Evolutionary conservation across 306 rosid genomes (phyloP).

Genomic region (Ceratonia siliqua): DNA sequence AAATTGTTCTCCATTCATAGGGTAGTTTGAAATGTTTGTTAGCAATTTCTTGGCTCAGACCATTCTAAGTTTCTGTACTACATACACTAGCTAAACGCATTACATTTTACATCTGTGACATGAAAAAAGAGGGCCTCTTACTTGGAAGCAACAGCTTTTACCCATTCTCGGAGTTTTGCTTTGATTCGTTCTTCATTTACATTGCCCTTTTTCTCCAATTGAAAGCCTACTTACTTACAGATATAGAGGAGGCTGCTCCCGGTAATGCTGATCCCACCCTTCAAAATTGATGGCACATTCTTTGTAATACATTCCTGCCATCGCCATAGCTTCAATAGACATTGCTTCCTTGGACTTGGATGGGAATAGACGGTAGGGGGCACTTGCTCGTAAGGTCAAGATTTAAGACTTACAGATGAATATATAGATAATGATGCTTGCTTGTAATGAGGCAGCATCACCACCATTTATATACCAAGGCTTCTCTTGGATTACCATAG

Average conservation of each 20-base stretch:
- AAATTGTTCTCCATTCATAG: background rate
- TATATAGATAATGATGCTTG: background rate
- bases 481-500: background rate
- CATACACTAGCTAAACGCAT: background rate
- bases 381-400: background rate
- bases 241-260: slow-evolving; percentile 26
- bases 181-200: slow-evolving; percentile 21
- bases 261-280: slow-evolving; percentile 10
- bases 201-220: background rate
- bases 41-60: background rate
- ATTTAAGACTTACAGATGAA: background rate
- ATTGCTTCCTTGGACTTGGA: background rate
- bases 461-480: slow-evolving; percentile 26
- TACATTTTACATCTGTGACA: background rate
- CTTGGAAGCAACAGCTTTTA: slow-evolving; percentile 23
- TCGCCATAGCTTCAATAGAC: slow-evolving; percentile 49
- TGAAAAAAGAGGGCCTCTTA: background rate
- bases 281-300: slow-evolving; percentile 36
- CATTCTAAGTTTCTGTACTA: background rate
- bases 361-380: background rate
- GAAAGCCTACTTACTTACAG: background rate
- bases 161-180: slow-evolving; percentile 26
- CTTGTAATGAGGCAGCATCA: background rate
- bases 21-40: no score
- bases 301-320: slow-evolving; percentile 43